Conservation (phyloP, 192 early-diverging fungal species). For the Coemansia interrupta region DNA sequence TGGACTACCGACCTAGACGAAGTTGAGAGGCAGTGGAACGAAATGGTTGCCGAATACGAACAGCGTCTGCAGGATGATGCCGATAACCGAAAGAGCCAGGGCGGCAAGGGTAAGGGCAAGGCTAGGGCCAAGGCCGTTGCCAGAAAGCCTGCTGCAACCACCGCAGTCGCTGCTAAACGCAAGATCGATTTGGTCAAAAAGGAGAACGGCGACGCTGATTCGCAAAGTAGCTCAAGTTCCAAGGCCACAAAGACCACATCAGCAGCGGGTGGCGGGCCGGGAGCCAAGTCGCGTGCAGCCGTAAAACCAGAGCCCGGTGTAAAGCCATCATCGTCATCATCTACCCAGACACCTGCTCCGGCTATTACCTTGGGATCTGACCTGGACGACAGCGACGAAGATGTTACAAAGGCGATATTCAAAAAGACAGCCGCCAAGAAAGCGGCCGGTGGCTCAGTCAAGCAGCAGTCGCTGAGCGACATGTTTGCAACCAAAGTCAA, state of each 20-base stretch:
- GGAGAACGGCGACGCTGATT: constrained; percentile 11
- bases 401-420: constrained; percentile 31
- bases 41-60: constrained; percentile 41
- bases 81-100: constrained; percentile 32
- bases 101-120: constrained; percentile 36
- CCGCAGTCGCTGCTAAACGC: constrained; percentile 33
- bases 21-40: constrained; percentile 82
- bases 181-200: constrained; percentile 40
- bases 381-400: constrained; percentile 51
- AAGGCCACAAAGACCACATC: constrained; percentile 20
- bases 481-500: constrained; percentile 23
- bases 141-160: constrained; percentile 21
- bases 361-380: constrained; percentile 43
- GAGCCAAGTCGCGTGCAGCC: not conserved
- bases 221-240: not conserved
- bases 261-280: not conserved
- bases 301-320: constrained; percentile 12
- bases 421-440: constrained; percentile 31
- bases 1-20: constrained; percentile 85
- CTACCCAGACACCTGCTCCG: constrained; percentile 5
- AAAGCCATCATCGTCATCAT: constrained; percentile 12
- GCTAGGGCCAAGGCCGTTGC: constrained; percentile 14
- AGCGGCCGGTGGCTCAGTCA: not conserved
- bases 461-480: constrained; percentile 28
- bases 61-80: constrained; percentile 39